A percentile compares a stretch with the other conserved stretches of the same genome.
These are phyloP conservation scores for Thielaviopsis musarum DNA, from an alignment of 2,329 filamentous ascomycete species.

Conservation along the genomic window DNA sequence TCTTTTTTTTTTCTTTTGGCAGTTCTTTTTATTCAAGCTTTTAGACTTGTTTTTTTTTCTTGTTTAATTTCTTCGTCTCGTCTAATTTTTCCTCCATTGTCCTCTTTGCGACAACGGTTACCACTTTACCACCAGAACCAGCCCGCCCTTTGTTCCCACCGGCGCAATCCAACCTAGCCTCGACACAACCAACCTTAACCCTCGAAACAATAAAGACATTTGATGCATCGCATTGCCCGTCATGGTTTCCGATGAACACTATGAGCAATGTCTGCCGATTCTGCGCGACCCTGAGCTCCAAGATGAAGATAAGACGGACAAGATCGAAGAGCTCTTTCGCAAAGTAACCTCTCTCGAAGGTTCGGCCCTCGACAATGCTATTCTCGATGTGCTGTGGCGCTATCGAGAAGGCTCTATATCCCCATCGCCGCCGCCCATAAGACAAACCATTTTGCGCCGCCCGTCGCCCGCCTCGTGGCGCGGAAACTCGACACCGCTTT, in stretches of 20 bases:
- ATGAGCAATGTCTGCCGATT: constrained; percentile 79
- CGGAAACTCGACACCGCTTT: constrained; percentile 61
- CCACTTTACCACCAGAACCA: no score
- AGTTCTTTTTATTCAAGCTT: not conserved
- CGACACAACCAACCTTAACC: not conserved
- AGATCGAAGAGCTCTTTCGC: constrained; percentile 69
- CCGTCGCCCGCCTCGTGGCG: constrained; percentile 92
- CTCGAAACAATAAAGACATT: not conserved
- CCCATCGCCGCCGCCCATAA: constrained; percentile 66
- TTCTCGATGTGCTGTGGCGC: constrained; percentile 82
- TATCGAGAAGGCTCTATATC: constrained; percentile 52
- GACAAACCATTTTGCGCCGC: constrained; percentile 77
- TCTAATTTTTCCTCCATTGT: not conserved
- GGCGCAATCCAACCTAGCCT: not conserved
- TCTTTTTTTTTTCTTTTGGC: not conserved
- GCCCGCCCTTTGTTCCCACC: not conserved
- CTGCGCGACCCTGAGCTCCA: constrained; percentile 68
- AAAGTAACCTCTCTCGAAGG: constrained; percentile 62
- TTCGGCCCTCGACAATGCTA: constrained; percentile 67
- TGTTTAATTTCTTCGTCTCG: not conserved
- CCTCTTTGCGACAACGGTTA: not conserved
- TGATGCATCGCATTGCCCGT: constrained; percentile 15
- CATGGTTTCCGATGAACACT: constrained; percentile 88
- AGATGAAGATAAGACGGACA: constrained; percentile 91
- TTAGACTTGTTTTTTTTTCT: not conserved